Evolutionary conservation across 2,329 filamentous ascomycete species (phyloP).

Genomic region (Aspergillus niger): DNA sequence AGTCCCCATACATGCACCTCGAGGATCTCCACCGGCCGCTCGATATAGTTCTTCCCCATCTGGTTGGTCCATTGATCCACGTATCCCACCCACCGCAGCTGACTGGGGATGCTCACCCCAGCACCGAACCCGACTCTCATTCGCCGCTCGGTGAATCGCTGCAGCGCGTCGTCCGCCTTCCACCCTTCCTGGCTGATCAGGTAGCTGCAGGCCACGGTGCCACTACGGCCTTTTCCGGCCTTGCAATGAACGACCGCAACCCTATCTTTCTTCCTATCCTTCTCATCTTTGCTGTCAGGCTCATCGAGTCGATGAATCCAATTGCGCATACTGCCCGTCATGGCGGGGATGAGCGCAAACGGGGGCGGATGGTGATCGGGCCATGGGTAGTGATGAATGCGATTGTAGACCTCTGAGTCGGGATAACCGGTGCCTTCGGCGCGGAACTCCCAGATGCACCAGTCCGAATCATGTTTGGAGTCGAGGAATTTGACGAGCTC

Average conservation of each 20-base stretch:
- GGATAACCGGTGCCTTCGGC: conserved; percentile 96
- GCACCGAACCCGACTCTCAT: conserved; percentile 89
- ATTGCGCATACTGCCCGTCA: conserved; percentile 89
- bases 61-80: conserved; percentile 81
- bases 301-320: conserved; percentile 63
- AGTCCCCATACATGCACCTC: conserved; percentile 91
- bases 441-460: conserved; percentile 97
- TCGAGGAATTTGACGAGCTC: conserved; percentile 86
- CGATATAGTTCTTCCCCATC: conserved; percentile 73
- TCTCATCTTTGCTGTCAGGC: conserved; percentile 13
- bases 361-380: conserved; percentile 97
- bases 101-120: conserved; percentile 90
- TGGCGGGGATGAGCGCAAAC: conserved; percentile 82
- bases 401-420: conserved; percentile 80
- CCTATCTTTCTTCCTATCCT: conserved; percentile 37
- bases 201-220: conserved; percentile 84
- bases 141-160: conserved; percentile 74
- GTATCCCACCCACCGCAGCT: conserved; percentile 83
- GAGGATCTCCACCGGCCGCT: conserved; percentile 78
- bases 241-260: conserved; percentile 96
- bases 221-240: conserved; percentile 90
- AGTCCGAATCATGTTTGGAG: conserved; percentile 75
- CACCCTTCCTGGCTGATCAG: conserved; percentile 83
- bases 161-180: conserved; percentile 64
- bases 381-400: conserved; percentile 91